Conservation (phyloP, 352 stramenopile species). For the Globisporangium cystogenes region DNA sequence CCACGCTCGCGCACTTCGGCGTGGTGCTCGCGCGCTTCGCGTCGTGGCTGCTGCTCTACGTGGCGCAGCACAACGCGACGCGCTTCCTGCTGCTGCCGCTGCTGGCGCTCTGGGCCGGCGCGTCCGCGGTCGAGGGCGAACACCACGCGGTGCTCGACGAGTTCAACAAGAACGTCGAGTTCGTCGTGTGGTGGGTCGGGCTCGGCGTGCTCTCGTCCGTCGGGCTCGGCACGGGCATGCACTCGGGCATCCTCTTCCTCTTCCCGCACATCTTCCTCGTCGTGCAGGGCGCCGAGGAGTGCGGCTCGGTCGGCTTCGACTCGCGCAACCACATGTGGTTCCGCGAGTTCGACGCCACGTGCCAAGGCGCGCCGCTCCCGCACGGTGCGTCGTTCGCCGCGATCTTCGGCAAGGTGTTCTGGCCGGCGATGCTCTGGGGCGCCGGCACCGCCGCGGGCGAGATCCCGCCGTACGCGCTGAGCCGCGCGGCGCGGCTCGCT, state of each 20-base stretch:
- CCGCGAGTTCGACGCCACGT: slow-evolving; percentile 72
- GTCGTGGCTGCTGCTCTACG: slow-evolving; percentile 60
- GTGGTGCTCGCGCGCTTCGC: slow-evolving; percentile 71
- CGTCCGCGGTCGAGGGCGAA: slow-evolving; percentile 59
- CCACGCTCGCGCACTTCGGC: slow-evolving; percentile 77
- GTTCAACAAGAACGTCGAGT: slow-evolving; percentile 82
- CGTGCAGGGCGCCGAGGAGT: slow-evolving; percentile 84
- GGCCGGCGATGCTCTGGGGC: slow-evolving; percentile 90
- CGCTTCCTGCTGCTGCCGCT: slow-evolving; percentile 77
- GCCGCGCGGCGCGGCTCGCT: slow-evolving; percentile 74
- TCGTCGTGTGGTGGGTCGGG: slow-evolving; percentile 92
- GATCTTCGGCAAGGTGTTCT: slow-evolving; percentile 90
- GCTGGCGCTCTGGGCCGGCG: slow-evolving; percentile 53
- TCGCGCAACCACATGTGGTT: slow-evolving; percentile 90
- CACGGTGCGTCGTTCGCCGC: slow-evolving; percentile 70
- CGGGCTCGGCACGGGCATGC: slow-evolving; percentile 92
- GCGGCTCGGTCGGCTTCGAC: slow-evolving; percentile 85
- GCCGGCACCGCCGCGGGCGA: slow-evolving; percentile 90
- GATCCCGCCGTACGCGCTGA: slow-evolving; percentile 93
- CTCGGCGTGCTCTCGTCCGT: slow-evolving; percentile 92
- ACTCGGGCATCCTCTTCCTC: slow-evolving; percentile 93
- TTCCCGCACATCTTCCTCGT: slow-evolving; percentile 95
- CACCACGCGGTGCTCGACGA: slow-evolving; percentile 76
- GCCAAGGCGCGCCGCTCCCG: slow-evolving; percentile 29
- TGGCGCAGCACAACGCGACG: slow-evolving; percentile 63